Conservation (phyloP, 2,329 filamentous ascomycete species). For the Apiospora pterosperma region DNA sequence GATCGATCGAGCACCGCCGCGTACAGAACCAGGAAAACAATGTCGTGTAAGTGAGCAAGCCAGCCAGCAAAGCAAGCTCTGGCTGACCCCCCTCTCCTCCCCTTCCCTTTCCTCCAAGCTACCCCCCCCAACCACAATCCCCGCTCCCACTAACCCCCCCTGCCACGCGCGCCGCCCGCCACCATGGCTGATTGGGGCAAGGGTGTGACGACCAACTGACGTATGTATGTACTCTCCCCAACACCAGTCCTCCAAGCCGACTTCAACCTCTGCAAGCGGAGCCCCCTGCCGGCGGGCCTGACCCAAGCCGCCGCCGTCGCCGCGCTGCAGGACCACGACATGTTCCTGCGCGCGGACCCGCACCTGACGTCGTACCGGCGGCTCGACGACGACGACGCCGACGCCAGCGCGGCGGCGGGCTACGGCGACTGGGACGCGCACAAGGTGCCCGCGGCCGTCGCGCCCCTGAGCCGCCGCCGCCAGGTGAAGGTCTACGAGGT, state of each 20-base stretch:
- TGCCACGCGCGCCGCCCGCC: background rate
- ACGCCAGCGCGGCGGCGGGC: slow-evolving; percentile 14
- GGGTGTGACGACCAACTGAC: background rate
- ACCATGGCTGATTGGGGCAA: background rate
- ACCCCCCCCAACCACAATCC: no score
- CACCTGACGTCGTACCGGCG: slow-evolving; percentile 32
- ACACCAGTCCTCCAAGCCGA: background rate
- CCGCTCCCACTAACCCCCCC: background rate
- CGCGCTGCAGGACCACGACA: slow-evolving; percentile 48
- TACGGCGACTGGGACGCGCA: slow-evolving; percentile 23
- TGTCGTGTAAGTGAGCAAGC: background rate
- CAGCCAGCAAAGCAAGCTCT: background rate
- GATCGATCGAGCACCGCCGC: background rate
- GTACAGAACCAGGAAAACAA: background rate
- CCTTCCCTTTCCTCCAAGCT: background rate
- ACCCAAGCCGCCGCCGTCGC: slow-evolving; percentile 27
- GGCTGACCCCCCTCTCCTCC: background rate
- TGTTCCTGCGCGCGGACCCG: slow-evolving; percentile 51
- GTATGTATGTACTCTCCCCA: background rate
- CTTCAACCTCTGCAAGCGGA: slow-evolving; percentile 34
- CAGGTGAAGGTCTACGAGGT: slow-evolving; percentile 41
- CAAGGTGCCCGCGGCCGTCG: slow-evolving; percentile 19
- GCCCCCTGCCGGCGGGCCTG: slow-evolving; percentile 35
- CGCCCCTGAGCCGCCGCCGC: slow-evolving; percentile 15
- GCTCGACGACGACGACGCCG: background rate